Evolutionary conservation across 345 rosid species (phyloP).

Genomic region (Reutealis trisperma): DNA sequence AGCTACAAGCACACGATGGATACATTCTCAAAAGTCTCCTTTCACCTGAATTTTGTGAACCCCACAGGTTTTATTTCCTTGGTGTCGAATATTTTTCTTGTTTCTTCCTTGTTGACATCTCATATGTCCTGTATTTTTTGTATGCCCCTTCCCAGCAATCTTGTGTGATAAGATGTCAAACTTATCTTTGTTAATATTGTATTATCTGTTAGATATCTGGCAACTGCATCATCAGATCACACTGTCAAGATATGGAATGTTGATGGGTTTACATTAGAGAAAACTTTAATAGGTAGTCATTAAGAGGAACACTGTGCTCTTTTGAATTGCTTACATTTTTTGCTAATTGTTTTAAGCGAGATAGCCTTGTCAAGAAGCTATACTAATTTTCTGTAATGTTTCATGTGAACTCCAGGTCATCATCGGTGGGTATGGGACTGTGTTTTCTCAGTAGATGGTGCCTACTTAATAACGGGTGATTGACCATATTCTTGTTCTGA

Average conservation of each 20-base stretch:
- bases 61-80: conserved; percentile 55
- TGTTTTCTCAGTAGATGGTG: conserved; percentile 97
- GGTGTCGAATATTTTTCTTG: neutral
- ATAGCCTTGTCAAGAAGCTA: neutral
- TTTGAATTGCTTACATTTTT: neutral
- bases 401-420: conserved; percentile 58
- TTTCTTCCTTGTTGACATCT: neutral
- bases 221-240: conserved; percentile 91
- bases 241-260: conserved; percentile 98
- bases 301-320: neutral
- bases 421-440: conserved; percentile 99
- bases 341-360: neutral
- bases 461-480: conserved; percentile 86
- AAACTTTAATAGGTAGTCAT: conserved; percentile 61
- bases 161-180: conserved; percentile 3
- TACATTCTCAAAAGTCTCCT: conserved; percentile 93
- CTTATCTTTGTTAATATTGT: conserved; percentile 9
- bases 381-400: neutral
- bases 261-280: conserved; percentile 91
- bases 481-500: conserved; percentile 14
- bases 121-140: neutral
- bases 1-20: conserved; percentile 84
- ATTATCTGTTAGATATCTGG: conserved; percentile 66
- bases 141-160: neutral
- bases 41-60: conserved; percentile 82